Conservation (phyloP, 1,284 basidiomycete species). For the Sporisorium scitamineum region DNA sequence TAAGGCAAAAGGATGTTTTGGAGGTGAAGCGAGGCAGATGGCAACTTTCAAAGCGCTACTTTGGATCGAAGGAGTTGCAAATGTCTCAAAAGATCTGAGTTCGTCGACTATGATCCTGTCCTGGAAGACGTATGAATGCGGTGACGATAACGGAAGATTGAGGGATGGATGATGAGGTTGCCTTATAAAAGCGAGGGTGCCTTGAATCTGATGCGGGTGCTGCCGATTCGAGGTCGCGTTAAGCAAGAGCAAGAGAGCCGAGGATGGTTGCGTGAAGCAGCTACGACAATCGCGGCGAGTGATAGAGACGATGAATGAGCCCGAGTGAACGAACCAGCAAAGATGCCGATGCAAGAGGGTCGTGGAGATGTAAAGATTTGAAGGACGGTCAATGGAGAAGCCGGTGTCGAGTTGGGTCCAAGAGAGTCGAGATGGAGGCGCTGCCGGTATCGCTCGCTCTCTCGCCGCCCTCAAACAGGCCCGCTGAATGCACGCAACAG, state of each 20-base stretch:
- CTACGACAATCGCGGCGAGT: not conserved
- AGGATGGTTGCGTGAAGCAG: not conserved
- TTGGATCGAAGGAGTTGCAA: not conserved
- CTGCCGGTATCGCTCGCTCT: not conserved
- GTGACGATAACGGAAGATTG: not conserved
- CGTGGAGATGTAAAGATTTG: not conserved
- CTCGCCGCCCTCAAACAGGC: not conserved
- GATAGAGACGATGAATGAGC: not conserved
- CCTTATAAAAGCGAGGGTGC: not conserved
- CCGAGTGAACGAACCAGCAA: not conserved
- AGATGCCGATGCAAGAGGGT: not conserved
- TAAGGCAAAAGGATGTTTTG: not conserved
- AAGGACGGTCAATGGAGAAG: not conserved
- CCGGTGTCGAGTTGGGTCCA: not conserved
- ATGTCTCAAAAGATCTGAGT: not conserved
- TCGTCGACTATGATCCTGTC: not conserved
- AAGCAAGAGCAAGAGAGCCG: not conserved
- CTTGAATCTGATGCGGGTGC: slow-evolving; percentile 1
- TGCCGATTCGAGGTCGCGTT: not conserved
- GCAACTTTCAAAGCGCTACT: not conserved
- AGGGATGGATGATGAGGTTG: not conserved
- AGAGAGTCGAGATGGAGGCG: not conserved
- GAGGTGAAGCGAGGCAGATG: not conserved
- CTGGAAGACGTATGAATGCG: not conserved
- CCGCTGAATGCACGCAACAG: not conserved